phyloP scores from a whole-genome alignment of 257 asterid species.

The Solanum clarkiae region DNA sequence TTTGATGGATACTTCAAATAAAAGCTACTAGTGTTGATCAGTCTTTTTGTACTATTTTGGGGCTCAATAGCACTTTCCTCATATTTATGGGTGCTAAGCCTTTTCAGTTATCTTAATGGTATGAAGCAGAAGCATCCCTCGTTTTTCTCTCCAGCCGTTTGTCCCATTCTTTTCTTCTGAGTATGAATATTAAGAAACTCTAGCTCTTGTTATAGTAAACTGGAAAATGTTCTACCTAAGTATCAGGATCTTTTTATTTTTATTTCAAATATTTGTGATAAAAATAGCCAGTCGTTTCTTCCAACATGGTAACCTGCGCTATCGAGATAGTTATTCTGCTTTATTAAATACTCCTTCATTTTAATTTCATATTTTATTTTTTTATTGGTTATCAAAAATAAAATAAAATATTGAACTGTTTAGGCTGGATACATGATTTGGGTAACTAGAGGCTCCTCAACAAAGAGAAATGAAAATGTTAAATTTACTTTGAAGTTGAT shows the following conservation, averaged over 20 bases:
- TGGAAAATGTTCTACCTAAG: background rate
- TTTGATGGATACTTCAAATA: background rate
- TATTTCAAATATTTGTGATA: background rate
- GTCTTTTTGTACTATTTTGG: background rate
- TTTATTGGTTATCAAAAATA: background rate
- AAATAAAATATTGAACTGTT: background rate
- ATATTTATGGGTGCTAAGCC: background rate
- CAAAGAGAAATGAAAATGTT: background rate
- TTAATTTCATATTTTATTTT: background rate
- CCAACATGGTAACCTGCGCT: background rate
- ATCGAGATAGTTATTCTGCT: background rate
- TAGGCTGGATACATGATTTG: background rate
- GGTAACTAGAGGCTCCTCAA: background rate
- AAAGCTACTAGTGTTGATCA: background rate
- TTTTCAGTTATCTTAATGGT: background rate
- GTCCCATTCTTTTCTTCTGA: background rate
- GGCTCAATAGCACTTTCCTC: background rate
- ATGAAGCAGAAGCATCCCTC: background rate
- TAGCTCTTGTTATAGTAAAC: background rate
- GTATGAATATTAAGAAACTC: background rate
- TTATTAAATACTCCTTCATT: background rate
- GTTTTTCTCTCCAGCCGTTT: background rate
- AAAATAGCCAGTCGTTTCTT: background rate
- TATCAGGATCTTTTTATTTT: background rate
- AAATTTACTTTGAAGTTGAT: background rate